phyloP scores from a whole-genome alignment of 768 basidiomycete genomes.

The Fomitopsis pulvina region DNA sequence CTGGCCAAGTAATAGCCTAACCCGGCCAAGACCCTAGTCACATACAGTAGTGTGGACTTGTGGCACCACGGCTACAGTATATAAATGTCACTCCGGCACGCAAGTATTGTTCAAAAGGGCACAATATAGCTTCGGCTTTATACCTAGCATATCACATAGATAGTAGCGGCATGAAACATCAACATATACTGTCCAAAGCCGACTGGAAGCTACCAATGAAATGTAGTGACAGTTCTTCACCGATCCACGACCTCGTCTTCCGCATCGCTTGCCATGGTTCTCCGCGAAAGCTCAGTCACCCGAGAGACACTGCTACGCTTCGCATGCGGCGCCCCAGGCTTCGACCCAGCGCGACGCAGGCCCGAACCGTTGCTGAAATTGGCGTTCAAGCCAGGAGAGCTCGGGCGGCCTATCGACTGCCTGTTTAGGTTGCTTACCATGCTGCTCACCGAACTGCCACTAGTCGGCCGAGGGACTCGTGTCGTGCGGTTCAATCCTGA shows the following conservation, averaged over 20 bases:
- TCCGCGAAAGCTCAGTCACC: slow-evolving; percentile 41
- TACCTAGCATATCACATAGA: background rate
- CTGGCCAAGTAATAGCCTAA: too few relatives aligned
- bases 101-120: too few relatives aligned
- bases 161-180: too few relatives aligned
- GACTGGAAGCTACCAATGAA: background rate
- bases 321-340: slow-evolving; percentile 12
- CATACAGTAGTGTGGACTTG: background rate
- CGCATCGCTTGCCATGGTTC: slow-evolving; percentile 80
- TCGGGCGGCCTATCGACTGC: slow-evolving; percentile 26
- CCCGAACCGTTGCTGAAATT: slow-evolving; percentile 8
- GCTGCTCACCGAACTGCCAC: slow-evolving; percentile 40
- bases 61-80: background rate
- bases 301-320: slow-evolving; percentile 27
- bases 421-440: slow-evolving; percentile 54
- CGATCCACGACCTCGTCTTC: slow-evolving; percentile 58
- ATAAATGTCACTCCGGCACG: too few relatives aligned
- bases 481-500: slow-evolving; percentile 32
- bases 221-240: background rate
- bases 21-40: too few relatives aligned
- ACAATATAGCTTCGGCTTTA: background rate
- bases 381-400: slow-evolving; percentile 10
- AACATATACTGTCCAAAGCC: too few relatives aligned
- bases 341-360: slow-evolving; percentile 16
- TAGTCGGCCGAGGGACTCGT: slow-evolving; percentile 39